Evolutionary conservation across 495 filamentous ascomycete genomes (phyloP).

Genomic region (Penicillium samsonianum): DNA sequence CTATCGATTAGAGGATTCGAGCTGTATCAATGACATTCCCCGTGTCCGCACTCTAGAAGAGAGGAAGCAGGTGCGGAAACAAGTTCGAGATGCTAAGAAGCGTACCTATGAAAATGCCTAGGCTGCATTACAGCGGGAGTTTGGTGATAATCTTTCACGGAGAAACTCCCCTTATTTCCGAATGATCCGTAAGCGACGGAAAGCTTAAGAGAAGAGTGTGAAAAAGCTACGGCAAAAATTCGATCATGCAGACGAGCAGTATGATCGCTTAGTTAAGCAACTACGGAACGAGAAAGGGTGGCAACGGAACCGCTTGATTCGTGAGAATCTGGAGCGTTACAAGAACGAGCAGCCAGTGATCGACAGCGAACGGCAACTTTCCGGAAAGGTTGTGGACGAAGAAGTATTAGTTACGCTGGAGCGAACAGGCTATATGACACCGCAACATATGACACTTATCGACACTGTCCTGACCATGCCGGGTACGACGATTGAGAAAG

Average conservation of each 20-base stretch:
- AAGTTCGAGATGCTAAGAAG: too few relatives aligned
- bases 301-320: constrained; percentile 24
- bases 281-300: constrained; percentile 29
- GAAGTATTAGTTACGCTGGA: constrained; percentile 26
- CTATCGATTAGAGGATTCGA: constrained; percentile 22
- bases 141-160: constrained; percentile 13
- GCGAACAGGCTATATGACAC: constrained; percentile 23
- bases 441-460: constrained; percentile 30
- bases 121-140: constrained; percentile 12
- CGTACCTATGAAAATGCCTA: constrained; percentile 17
- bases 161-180: background rate
- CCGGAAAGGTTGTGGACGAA: constrained; percentile 29
- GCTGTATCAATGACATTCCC: constrained; percentile 24
- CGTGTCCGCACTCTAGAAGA: constrained; percentile 16
- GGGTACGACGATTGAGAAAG: constrained; percentile 22
- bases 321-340: constrained; percentile 31
- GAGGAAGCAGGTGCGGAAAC: constrained; percentile 11
- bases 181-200: constrained; percentile 1
- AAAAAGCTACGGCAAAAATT: constrained; percentile 15
- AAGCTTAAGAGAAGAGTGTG: constrained; percentile 8
- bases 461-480: constrained; percentile 28
- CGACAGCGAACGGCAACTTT: constrained; percentile 31
- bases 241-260: constrained; percentile 22
- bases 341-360: constrained; percentile 38
- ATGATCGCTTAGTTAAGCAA: constrained; percentile 17